Base-by-base conservation (phyloP, 495 filamentous ascomycete species). In the Aspergillus mulundensis region DNA sequence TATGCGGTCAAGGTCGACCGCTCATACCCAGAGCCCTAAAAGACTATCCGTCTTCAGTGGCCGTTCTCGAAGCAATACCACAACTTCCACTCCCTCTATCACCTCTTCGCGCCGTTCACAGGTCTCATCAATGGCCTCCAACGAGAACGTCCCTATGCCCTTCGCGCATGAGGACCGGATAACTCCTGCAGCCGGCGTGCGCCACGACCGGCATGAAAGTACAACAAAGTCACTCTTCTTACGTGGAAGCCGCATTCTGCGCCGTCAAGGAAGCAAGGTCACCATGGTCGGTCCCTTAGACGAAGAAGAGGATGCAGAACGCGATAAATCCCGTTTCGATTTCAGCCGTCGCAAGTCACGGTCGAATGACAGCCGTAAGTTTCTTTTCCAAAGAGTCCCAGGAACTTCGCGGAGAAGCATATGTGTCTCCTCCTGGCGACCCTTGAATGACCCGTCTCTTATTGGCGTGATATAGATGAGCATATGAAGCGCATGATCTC, bases 401-500 rank as follows among this genome's bases (percentile, higher is more conserved):
- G 40, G 15, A 44, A 19, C 32, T 16, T 23, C 21, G 10, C 28
- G 10, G 6, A 41, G n/a, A 25, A 57, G 47, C 46, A 36, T 43
- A 16, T 36, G 21, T 44, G 19, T 12, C 15, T 16, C 18, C 3
- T 19, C 21, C 21, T 7, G 19, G 18, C 20, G 24, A 23, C n/a
- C 36, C 23, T 36, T 24, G 24, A 50, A 50, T 50, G 49, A 57
- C 46, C 19, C 6, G 48, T 40, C 42, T 23, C 11, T 43, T 51
- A 15, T 48, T 42, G 38, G 32, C 20, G 12, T 55, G 2, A 42
- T 54, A 41, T 53, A 74, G 70, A 70, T 53, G 68, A 72, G 58
- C 70, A 73, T 25, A 53, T 72, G 46, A 73, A 77, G 57, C 73
- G 71, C 40, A 67, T 76, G 61, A 95, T 96, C 48, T 96, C 91